Evolutionary conservation across 2,329 filamentous ascomycete species (phyloP).

Genomic region (Rasamsonia emersonii): DNA sequence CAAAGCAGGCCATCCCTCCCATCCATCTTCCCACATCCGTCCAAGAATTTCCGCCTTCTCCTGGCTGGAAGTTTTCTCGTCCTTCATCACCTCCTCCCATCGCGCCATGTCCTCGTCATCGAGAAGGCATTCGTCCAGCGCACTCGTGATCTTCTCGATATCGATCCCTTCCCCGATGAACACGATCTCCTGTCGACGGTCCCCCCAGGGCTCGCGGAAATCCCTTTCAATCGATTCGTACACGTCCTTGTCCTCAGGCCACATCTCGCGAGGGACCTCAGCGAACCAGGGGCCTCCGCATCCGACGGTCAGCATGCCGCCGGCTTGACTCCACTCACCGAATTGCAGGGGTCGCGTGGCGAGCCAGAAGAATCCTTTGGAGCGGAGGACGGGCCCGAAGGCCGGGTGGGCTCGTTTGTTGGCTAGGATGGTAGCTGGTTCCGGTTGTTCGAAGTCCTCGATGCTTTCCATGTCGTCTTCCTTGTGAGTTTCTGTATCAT

Average conservation of each 20-base stretch:
- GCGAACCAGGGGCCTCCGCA: conserved; percentile 48
- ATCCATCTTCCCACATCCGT: conserved; percentile 51
- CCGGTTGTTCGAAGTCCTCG: conserved; percentile 24
- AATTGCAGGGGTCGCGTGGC: conserved; percentile 33
- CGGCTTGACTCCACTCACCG: conserved; percentile 39
- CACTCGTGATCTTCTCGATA: conserved; percentile 39
- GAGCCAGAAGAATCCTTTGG: conserved; percentile 40
- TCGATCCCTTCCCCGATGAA: conserved; percentile 63
- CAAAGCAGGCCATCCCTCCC: conserved; percentile 47
- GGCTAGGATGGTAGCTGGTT: conserved; percentile 23
- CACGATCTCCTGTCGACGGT: conserved; percentile 62
- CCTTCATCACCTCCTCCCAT: conserved; percentile 48
- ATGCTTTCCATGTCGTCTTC: conserved; percentile 14
- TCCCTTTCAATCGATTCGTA: conserved; percentile 41
- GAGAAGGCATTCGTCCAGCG: conserved; percentile 54
- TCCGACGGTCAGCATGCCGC: conserved; percentile 35
- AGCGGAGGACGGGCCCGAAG: conserved; percentile 32
- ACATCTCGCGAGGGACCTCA: conserved; percentile 45
- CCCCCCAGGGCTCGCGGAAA: conserved; percentile 52
- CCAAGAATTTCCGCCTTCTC: conserved; percentile 40
- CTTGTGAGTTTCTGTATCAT: conserved; percentile 15
- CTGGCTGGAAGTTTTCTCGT: conserved; percentile 25
- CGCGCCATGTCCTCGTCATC: conserved; percentile 50
- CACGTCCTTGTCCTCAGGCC: conserved; percentile 43
- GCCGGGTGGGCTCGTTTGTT: conserved; percentile 32